These are phyloP conservation scores for Trichoderma koningiopsis DNA, from an alignment of 2,329 filamentous ascomycete species.

Conservation along the genomic window DNA sequence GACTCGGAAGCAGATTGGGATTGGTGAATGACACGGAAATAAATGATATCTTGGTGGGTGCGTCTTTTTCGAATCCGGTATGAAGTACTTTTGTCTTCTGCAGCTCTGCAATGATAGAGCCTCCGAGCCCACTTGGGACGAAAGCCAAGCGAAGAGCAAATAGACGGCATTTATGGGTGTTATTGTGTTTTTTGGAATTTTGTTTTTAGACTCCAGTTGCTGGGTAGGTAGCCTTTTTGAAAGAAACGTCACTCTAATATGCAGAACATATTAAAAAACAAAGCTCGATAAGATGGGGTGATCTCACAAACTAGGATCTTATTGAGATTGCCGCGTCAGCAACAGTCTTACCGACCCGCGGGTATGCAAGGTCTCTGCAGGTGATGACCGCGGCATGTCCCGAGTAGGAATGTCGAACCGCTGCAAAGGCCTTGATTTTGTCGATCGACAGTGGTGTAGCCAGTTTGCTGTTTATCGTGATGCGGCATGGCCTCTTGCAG, in stretches of 20 bases:
- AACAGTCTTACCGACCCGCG: not conserved
- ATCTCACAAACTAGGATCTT: constrained; percentile 11
- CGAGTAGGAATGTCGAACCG: not conserved
- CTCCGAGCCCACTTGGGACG: not conserved
- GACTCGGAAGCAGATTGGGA: constrained; percentile 48
- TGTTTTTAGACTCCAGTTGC: not conserved
- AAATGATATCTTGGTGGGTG: not conserved
- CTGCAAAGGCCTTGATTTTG: not conserved
- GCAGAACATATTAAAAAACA: not conserved
- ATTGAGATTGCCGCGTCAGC: constrained; percentile 6
- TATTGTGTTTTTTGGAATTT: not conserved
- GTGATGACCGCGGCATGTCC: not conserved
- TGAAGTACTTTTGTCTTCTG: not conserved
- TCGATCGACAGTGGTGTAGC: not conserved
- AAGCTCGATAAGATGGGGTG: not conserved
- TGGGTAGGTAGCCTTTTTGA: not conserved
- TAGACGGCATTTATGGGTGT: not conserved
- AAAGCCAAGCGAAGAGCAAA: not conserved
- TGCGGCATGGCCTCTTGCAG: not conserved
- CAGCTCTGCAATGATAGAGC: not conserved
- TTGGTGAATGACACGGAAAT: constrained; percentile 28
- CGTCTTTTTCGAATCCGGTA: not conserved
- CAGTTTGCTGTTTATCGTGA: not conserved
- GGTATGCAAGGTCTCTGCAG: constrained; percentile 2
- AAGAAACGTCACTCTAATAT: not conserved